These are phyloP conservation scores for Annulohypoxylon truncatum DNA, from an alignment of 2,329 filamentous ascomycete genomes.

Conservation along the genomic window DNA sequence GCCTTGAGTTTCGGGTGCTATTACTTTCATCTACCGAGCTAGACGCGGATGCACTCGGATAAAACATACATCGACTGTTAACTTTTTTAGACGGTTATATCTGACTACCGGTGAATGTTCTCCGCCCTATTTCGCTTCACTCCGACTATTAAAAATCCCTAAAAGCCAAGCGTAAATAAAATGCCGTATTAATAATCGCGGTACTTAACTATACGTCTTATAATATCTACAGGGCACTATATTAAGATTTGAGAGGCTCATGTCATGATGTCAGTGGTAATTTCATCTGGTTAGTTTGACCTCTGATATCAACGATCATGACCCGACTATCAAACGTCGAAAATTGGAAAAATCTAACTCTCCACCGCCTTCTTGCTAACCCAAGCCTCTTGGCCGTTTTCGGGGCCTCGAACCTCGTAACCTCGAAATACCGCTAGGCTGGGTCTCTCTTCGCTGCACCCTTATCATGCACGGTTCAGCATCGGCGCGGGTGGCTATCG, in stretches of 20 bases:
- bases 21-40: constrained; percentile 34
- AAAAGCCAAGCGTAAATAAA: background rate
- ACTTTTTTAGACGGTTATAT: constrained; percentile 13
- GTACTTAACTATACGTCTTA: background rate
- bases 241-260: constrained; percentile 24
- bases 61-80: constrained; percentile 8
- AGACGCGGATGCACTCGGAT: constrained; percentile 15
- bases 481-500: constrained; percentile 32
- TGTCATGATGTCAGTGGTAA: constrained; percentile 16
- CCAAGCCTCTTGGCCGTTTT: constrained; percentile 32
- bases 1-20: constrained; percentile 33
- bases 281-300: constrained; percentile 7
- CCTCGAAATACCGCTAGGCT: constrained; percentile 28
- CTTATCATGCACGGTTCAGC: constrained; percentile 33
- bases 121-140: constrained; percentile 12
- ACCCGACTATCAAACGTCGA: constrained; percentile 5
- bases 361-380: constrained; percentile 22
- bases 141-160: background rate
- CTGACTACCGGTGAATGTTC: constrained; percentile 7
- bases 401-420: constrained; percentile 32
- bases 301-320: constrained; percentile 6
- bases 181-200: constrained; percentile 8
- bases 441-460: constrained; percentile 25
- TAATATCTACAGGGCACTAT: background rate
- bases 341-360: constrained; percentile 1